Conservation (phyloP, 805 yeast genomes). For the Ogataea ganodermae region DNA sequence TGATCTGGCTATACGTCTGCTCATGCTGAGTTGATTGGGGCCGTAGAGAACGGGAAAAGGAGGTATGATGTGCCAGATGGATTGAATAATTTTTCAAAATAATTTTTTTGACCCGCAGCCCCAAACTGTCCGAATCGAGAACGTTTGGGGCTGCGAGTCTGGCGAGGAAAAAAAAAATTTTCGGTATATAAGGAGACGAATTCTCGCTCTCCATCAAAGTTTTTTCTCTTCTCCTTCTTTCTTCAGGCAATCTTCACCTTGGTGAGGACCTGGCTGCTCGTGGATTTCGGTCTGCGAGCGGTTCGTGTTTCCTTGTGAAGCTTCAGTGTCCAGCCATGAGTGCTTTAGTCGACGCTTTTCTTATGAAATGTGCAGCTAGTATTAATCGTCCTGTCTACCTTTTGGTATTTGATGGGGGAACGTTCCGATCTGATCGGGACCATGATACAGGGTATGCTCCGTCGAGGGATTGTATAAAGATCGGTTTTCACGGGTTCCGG, state of each 20-base stretch:
- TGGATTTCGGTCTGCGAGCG: conserved; percentile 15
- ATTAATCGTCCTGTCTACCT: conserved; percentile 31
- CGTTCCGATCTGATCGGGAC: conserved; percentile 20
- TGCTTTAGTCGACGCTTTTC: conserved; percentile 37
- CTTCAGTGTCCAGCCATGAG: conserved; percentile 31
- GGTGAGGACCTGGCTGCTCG: conserved; percentile 28
- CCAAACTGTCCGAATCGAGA: conserved; percentile 9
- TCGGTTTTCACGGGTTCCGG: conserved; percentile 27
- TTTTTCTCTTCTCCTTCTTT: conserved; percentile 12
- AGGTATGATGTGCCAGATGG: too few species aligned
- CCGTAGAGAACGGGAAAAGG: background rate
- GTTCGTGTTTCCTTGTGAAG: conserved; percentile 26
- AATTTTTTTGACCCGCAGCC: conserved; percentile 9
- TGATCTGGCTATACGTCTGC: conserved; percentile 37
- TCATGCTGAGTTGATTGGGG: conserved; percentile 22
- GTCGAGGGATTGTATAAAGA: conserved; percentile 93
- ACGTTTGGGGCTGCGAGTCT: background rate
- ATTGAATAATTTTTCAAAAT: too few species aligned
- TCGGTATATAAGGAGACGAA: background rate
- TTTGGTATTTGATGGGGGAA: conserved; percentile 34
- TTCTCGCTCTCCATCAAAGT: conserved; percentile 5
- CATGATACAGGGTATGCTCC: conserved; percentile 86
- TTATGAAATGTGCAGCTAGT: conserved; percentile 37
- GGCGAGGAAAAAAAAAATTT: conserved; percentile 3
- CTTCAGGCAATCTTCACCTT: conserved; percentile 44